phyloP scores from a whole-genome alignment of 2,329 filamentous ascomycete genomes.

The Diaporthe destruens region DNA sequence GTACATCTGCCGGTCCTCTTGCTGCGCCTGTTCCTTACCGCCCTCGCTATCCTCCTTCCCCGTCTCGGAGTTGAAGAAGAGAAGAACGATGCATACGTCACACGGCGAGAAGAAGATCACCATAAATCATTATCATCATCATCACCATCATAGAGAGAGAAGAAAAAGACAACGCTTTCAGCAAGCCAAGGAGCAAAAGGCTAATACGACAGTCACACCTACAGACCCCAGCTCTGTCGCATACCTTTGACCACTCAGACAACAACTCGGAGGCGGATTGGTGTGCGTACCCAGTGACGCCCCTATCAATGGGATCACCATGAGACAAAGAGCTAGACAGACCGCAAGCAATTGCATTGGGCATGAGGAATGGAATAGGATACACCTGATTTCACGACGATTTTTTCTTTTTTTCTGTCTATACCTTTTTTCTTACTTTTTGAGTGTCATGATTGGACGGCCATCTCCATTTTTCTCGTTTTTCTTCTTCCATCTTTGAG shows the following conservation, averaged over 20 bases:
- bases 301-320: constrained; percentile 70
- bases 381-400: constrained; percentile 1
- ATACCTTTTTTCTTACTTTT: constrained; percentile 22
- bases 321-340: constrained; percentile 36
- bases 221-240: constrained; percentile 83
- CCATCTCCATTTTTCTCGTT: constrained; percentile 14
- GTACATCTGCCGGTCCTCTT: constrained; percentile 39
- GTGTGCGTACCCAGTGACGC: constrained; percentile 77
- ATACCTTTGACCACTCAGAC: constrained; percentile 77
- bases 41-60: constrained; percentile 42
- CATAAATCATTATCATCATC: not conserved
- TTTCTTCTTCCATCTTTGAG: not conserved
- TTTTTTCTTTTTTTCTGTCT: constrained; percentile 27
- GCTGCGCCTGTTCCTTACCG: constrained; percentile 43
- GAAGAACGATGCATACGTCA: constrained; percentile 20
- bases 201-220: constrained; percentile 58
- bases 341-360: constrained; percentile 25
- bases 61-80: constrained; percentile 36
- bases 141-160: constrained; percentile 23
- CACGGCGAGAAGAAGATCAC: constrained; percentile 21
- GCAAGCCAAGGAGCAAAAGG: constrained; percentile 46
- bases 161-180: constrained; percentile 22
- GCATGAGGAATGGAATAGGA: not conserved
- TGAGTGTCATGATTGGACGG: constrained; percentile 28
- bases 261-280: constrained; percentile 70